Percentiles rank a stretch among this genome's conserved stretches.
Conservation (phyloP, 371 early-diverging fungal genomes). For the Actinomortierella ambigua region DNA sequence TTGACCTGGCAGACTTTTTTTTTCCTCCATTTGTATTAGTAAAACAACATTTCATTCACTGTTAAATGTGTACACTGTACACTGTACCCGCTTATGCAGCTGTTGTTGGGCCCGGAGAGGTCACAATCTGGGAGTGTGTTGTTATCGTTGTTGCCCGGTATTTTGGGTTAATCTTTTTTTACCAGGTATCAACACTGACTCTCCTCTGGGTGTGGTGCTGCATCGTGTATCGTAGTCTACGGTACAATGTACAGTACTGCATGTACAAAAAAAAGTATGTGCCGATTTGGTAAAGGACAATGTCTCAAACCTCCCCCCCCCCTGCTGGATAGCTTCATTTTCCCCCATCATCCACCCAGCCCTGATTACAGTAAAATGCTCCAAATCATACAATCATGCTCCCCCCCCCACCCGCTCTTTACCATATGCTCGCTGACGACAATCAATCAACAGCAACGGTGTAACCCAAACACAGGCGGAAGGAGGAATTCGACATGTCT, state of each 20-base stretch:
- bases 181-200: too few relatives aligned
- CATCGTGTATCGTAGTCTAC: too few relatives aligned
- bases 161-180: too few relatives aligned
- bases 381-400: slow-evolving; percentile 3
- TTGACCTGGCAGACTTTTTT: not conserved
- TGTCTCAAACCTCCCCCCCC: not conserved
- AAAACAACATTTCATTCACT: too few relatives aligned
- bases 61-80: not conserved
- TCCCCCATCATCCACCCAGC: slow-evolving; percentile 1
- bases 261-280: too few relatives aligned
- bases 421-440: not conserved
- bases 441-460: not conserved
- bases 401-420: not conserved
- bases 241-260: too few relatives aligned
- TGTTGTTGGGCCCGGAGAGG: too few relatives aligned
- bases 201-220: too few relatives aligned
- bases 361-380: slow-evolving; percentile 6
- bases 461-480: too few relatives aligned
- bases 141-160: too few relatives aligned
- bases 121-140: too few relatives aligned
- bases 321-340: not conserved
- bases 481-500: slow-evolving; percentile 1
- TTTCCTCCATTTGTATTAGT: not conserved
- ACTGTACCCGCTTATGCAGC: not conserved
- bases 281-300: too few relatives aligned